Evolutionary conservation across 2,329 filamentous ascomycete species (phyloP).

Genomic region (Verticillium zaregamsianum): DNA sequence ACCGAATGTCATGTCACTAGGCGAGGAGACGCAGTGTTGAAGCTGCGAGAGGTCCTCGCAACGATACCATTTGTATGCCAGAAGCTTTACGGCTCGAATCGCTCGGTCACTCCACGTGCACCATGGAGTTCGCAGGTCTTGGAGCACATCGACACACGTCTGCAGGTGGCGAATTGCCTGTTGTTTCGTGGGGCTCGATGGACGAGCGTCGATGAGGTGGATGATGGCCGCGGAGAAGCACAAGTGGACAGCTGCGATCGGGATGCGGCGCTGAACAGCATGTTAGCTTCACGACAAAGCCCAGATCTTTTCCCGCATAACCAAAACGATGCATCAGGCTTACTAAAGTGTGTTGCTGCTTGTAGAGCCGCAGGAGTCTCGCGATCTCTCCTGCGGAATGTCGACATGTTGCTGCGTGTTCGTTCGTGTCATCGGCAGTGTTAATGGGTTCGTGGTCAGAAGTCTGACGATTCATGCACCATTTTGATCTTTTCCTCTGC

Average conservation of each 20-base stretch:
- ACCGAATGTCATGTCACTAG: too few relatives aligned
- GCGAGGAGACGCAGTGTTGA: not conserved
- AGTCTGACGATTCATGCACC: not conserved
- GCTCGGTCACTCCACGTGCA: conserved; percentile 13
- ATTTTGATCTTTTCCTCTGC: not conserved
- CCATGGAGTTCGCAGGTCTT: conserved; percentile 12
- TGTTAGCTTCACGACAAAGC: not conserved
- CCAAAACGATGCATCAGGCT: not conserved
- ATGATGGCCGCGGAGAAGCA: conserved; percentile 14
- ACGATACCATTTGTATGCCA: conserved; percentile 14
- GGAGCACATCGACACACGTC: conserved; percentile 10
- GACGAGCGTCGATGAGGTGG: conserved; percentile 15
- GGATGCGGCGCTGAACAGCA: conserved; percentile 10
- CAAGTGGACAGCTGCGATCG: conserved; percentile 15
- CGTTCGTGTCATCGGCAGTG: not conserved
- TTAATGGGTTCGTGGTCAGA: not conserved
- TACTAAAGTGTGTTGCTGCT: conserved; percentile 17
- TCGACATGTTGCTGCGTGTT: conserved; percentile 14
- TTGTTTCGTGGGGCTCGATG: conserved; percentile 6
- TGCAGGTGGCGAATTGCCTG: conserved; percentile 10
- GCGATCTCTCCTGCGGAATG: conserved; percentile 16
- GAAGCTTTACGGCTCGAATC: conserved; percentile 7
- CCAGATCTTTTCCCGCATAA: not conserved
- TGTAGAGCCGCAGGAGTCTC: conserved; percentile 14
- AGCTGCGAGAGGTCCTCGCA: conserved; percentile 9